These are phyloP conservation scores for Hericium erinaceus DNA, from an alignment of 768 basidiomycete species.

Conservation along the genomic window DNA sequence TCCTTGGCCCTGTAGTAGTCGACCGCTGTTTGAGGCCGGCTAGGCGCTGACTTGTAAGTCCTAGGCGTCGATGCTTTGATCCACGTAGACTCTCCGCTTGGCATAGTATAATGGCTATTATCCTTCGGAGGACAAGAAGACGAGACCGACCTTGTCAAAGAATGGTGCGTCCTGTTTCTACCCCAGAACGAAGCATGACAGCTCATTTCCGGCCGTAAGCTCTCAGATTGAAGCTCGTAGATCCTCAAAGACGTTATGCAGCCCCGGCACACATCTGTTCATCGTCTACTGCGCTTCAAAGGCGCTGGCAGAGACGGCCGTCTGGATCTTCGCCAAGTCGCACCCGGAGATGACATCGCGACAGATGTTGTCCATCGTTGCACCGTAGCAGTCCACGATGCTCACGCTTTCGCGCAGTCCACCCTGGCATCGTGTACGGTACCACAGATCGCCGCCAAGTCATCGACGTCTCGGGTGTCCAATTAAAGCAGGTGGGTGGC, in stretches of 20 bases:
- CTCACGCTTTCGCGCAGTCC: background rate
- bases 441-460: background rate
- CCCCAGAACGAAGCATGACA: background rate
- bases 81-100: conserved; percentile 11
- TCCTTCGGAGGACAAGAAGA: background rate
- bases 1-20: conserved; percentile 18
- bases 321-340: background rate
- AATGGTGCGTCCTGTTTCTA: background rate
- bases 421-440: background rate
- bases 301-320: background rate
- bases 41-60: conserved; percentile 27
- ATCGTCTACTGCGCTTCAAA: background rate
- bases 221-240: background rate
- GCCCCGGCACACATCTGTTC: background rate
- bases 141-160: background rate
- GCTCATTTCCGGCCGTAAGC: background rate
- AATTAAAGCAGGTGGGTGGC: too few relatives aligned
- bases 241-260: background rate
- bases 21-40: conserved; percentile 32
- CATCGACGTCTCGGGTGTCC: background rate
- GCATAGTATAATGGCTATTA: conserved; percentile 1
- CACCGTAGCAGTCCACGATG: too few relatives aligned
- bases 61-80: conserved; percentile 13
- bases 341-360: conserved; percentile 1
- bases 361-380: background rate